Conservation (phyloP, 352 stramenopile species). For the Pythium vanterpoolii region DNA sequence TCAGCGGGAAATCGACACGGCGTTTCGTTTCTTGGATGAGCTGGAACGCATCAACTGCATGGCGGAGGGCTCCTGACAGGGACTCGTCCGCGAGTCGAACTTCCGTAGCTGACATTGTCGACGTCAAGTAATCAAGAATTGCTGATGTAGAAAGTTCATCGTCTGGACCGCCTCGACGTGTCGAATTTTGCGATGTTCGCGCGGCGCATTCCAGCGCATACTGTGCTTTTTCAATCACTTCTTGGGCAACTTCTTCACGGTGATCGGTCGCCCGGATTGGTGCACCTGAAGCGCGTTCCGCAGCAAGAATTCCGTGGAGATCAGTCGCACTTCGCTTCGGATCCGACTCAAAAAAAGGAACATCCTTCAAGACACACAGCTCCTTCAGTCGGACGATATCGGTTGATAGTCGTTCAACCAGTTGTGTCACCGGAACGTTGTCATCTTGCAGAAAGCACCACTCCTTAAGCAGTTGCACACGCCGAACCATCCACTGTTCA, state of each 20-base stretch:
- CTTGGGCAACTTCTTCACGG: conserved; percentile 1
- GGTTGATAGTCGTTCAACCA: conserved; percentile 51
- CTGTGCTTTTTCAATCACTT: conserved; percentile 6
- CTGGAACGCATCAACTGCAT: background rate
- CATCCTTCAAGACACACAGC: conserved; percentile 44
- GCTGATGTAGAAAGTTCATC: background rate
- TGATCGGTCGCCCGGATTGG: background rate
- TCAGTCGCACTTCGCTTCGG: conserved; percentile 33
- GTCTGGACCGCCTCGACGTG: background rate
- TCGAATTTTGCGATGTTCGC: background rate
- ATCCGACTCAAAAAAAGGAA: conserved; percentile 36
- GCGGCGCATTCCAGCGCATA: background rate
- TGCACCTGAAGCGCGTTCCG: background rate
- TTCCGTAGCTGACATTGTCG: conserved; percentile 1
- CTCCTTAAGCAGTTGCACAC: conserved; percentile 64
- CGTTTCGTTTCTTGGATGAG: conserved; percentile 3
- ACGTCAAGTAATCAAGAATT: conserved; percentile 11
- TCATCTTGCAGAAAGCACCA: conserved; percentile 52
- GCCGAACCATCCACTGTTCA: conserved; percentile 62
- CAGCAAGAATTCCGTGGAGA: conserved; percentile 31
- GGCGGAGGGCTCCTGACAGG: background rate
- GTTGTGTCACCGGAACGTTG: conserved; percentile 32
- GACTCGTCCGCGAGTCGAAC: conserved; percentile 4
- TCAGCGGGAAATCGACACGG: background rate
- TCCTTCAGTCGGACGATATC: conserved; percentile 48